Percentiles rank a stretch among this genome's conserved stretches.
Evolutionary conservation across 805 yeast species (phyloP).

Genomic region (Lachancea thermotolerans): DNA sequence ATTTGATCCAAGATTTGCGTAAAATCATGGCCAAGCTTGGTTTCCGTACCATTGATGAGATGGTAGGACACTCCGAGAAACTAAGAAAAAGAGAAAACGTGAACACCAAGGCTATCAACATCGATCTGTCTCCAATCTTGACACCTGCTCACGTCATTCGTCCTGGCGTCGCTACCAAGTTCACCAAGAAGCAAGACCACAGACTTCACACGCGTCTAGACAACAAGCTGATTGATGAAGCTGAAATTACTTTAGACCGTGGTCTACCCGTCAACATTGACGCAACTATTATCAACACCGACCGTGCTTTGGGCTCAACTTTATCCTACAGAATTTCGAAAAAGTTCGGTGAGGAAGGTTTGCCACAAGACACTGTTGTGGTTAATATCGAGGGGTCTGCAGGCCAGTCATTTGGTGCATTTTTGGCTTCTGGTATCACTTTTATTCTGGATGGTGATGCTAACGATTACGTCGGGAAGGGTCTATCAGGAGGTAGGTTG

Average conservation of each 20-base stretch:
- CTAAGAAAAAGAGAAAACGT: constrained; percentile 80
- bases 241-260: constrained; percentile 89
- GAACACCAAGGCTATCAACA: constrained; percentile 82
- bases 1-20: constrained; percentile 87
- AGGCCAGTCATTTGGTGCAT: constrained; percentile 98
- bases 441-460: constrained; percentile 95
- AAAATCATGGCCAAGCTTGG: constrained; percentile 92
- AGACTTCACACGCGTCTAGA: constrained; percentile 87
- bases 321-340: constrained; percentile 90
- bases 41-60: constrained; percentile 91
- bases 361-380: constrained; percentile 94
- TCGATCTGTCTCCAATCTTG: constrained; percentile 86
- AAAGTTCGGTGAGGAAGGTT: constrained; percentile 84
- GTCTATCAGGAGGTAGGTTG: constrained; percentile 90
- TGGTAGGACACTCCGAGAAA: constrained; percentile 96
- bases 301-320: constrained; percentile 93
- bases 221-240: constrained; percentile 92
- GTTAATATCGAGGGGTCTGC: constrained; percentile 90
- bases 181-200: constrained; percentile 91
- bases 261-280: constrained; percentile 95
- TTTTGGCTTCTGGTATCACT: constrained; percentile 92
- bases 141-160: constrained; percentile 96
- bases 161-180: constrained; percentile 93
- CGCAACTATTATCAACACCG: constrained; percentile 90
- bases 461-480: constrained; percentile 96